Evolutionary conservation across 768 basidiomycete species (phyloP), one percentile per base, ranked within the genome.

Genomic region (Naganishia onofrii): DNA sequence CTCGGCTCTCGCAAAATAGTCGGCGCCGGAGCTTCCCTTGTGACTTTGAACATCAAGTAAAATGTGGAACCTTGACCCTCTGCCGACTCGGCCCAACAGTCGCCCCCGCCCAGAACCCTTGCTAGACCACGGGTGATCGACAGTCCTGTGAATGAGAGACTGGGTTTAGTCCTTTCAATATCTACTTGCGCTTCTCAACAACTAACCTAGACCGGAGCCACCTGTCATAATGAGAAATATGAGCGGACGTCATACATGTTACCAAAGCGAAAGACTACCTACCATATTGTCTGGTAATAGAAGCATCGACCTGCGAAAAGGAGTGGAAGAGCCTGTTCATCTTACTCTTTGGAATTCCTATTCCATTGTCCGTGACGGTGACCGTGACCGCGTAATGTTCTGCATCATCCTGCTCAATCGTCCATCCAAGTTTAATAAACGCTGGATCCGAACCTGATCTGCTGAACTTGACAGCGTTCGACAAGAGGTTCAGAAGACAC

Each of bases 401-500:
- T 19, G 71, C 74, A 0, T 23, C 48, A 0, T 57, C 42, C 28
- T 58, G 15, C 38, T 72, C 69, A 13, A 63, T 38, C 28, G 38
- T 66, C 76, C 77, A 79, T 21, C 60, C 38, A 17, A 77, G 68
- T 44, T 63, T 63, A 29, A 63, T 63, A 26, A 42, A 44, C 2
- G n/a, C 75, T 71, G 38, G 77, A 74, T 23, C 52, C 26, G 7
- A 48, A 12, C 75, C 73, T 38, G 72, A 52, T 36, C 72, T 32
- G 3, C 76, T 76, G 67, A 79, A 79, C 52, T 78, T 77, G 70
- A 77, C 72, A n/a, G 75, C 76, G 53, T 79, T 79, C 1, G 71
- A 73, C 3, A 77, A 57, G 21, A 77, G 58, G 69, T 76, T 78
- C 26, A 75, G 66, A 10, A 75, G 46, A 26, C 70, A 69, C 44